Evolutionary conservation across 192 early-diverging fungal species (phyloP).

Genomic region (Linnemannia zychae): DNA sequence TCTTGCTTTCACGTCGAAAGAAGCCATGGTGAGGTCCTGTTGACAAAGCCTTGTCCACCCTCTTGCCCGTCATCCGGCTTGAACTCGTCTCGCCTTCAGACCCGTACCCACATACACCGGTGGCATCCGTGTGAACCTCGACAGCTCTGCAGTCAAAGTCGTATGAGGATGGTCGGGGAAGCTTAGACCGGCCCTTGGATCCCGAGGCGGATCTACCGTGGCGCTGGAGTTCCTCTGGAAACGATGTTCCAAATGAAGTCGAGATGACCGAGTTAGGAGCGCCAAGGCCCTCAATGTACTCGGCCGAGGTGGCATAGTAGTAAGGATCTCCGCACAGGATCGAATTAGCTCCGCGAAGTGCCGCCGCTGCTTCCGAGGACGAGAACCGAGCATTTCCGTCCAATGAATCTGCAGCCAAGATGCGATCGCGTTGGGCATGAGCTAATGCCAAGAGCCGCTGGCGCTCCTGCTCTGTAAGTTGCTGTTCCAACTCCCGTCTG

Average conservation of each 20-base stretch:
- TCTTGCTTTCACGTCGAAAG: conserved; percentile 32
- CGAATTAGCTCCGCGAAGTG: not conserved
- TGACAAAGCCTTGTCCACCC: not conserved
- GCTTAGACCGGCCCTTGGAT: not conserved
- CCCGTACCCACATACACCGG: conserved; percentile 1
- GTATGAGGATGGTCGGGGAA: conserved; percentile 5
- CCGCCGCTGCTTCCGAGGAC: conserved; percentile 1
- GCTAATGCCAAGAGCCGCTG: conserved; percentile 33
- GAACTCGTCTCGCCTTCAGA: conserved; percentile 16
- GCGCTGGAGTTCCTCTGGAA: conserved; percentile 32
- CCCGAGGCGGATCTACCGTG: not conserved
- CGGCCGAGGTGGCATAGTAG: conserved; percentile 49
- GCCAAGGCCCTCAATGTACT: conserved; percentile 44
- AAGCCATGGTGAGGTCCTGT: conserved; percentile 2
- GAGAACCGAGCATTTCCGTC: not conserved
- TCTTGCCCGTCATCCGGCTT: not conserved
- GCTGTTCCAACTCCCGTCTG: conserved; percentile 48
- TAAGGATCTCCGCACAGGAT: conserved; percentile 25
- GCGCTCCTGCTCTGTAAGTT: conserved; percentile 23
- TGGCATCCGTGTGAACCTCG: not conserved
- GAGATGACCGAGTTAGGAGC: conserved; percentile 48
- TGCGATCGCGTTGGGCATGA: conserved; percentile 21
- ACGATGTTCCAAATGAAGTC: conserved; percentile 41
- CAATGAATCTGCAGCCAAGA: conserved; percentile 13
- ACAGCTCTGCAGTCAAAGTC: not conserved